Base-by-base conservation (phyloP, 176 grass and related monocot species). In the Melocanna baccifera region DNA sequence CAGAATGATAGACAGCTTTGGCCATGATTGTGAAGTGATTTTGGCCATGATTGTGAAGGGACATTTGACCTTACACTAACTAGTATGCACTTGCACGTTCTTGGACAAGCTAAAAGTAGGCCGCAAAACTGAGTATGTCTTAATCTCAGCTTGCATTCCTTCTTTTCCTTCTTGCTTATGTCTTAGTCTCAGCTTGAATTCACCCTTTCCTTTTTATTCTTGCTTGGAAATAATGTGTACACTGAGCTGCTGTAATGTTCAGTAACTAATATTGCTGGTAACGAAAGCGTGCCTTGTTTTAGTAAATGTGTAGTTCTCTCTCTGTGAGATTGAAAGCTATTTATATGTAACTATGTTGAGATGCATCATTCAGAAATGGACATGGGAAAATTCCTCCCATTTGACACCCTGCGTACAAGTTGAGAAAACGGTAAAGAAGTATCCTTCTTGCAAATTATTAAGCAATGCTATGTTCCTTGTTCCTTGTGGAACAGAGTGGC, bases 21-120 rank as follows among this genome's bases (percentile, higher is more conserved):
- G 36, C 36, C 37, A 78, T 90, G 79, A 86, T 64, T 71, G 12
- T 66, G 39, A 61, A 46, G 40, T 86, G 46, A 47, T 66, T 77
- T 77, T 20, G 9, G 36, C 36, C 37, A 78, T 90, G 79, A 86
- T 64, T 71, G 12, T 66, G 39, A 61, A 46, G 40, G 82, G 46
- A 47, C 73, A 72, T 77, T 70, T 58, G 39, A 56, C 11, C 4
- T 53, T 65, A 57, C 32, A 4, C 23, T 71, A 67, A 66, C n/a
- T 76, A 30, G 16, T 55, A 37, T 34, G 48, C 18, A 52, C 3
- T 72, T 48, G 23, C 43, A 48, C 43, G 12, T 71, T 28, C 68
- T 51, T 18, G 48, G 48, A 18, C 18, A 15, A 18, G 15, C 48
- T 51, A 57, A 37, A 34, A 20, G 22, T 39, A 87, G 4, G 16